A percentile compares a stretch with the other conserved stretches of the same genome.
Evolutionary conservation across 129 eudicot species (phyloP).

Genomic region (Smallanthus sonchifolius): DNA sequence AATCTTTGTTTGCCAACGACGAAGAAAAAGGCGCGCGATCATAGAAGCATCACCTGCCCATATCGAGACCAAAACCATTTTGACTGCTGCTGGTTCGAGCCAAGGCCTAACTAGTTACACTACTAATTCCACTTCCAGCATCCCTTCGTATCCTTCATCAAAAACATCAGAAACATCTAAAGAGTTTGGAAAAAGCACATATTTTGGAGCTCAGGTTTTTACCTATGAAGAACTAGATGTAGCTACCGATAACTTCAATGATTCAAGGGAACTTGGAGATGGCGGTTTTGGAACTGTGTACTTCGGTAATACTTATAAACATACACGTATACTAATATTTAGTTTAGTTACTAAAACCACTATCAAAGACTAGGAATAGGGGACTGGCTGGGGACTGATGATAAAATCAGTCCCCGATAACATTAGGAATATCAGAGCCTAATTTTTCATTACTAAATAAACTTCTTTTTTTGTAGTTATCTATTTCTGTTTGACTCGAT

Average conservation of each 20-base stretch:
- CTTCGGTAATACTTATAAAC: neutral
- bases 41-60: neutral
- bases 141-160: slow-evolving; percentile 1
- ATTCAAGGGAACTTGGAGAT: neutral
- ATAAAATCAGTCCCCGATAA: too few relatives aligned
- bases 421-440: too few relatives aligned
- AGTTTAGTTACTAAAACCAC: too few relatives aligned
- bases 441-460: too few relatives aligned
- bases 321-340: too few relatives aligned
- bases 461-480: neutral
- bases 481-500: neutral
- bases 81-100: neutral
- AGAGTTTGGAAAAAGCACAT: neutral
- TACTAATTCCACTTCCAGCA: slow-evolving; percentile 5
- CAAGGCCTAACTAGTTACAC: neutral
- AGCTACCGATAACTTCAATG: neutral
- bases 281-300: slow-evolving; percentile 9
- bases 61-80: neutral
- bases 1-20: neutral
- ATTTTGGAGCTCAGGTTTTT: slow-evolving; percentile 8
- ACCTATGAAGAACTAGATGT: neutral
- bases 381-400: too few relatives aligned
- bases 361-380: too few relatives aligned
- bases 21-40: neutral
- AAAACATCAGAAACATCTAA: slow-evolving; percentile 3